A percentile compares a stretch with the other conserved stretches of the same genome.
phyloP scores from a whole-genome alignment of 139 green algal species.

The Micractinium sp. region DNA sequence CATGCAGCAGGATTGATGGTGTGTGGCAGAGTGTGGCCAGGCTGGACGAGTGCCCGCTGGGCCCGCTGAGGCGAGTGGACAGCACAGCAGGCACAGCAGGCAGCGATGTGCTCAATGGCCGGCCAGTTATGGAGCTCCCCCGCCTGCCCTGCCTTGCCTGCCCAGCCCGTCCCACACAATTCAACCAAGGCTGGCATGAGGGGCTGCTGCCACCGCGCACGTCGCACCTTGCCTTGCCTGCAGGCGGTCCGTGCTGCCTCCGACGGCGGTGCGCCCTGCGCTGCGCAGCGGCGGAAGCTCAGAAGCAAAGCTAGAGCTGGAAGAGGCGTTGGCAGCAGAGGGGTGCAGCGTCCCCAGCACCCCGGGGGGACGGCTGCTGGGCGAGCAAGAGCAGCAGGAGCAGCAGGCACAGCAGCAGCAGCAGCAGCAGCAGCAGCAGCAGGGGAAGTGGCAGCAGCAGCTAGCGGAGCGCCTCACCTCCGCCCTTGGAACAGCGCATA shows the following conservation, averaged over 20 bases:
- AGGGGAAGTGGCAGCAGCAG: neutral
- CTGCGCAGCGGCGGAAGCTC: conserved; percentile 14
- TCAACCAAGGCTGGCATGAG: too few relatives aligned
- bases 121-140: neutral
- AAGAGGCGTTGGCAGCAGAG: neutral
- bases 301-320: neutral
- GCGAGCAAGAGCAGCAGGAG: neutral
- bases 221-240: neutral
- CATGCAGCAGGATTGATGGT: neutral
- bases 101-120: too few relatives aligned
- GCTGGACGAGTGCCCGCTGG: conserved; percentile 16
- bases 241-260: conserved; percentile 21
- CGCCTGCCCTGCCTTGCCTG: neutral
- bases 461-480: neutral
- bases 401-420: neutral
- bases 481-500: too few relatives aligned
- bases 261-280: conserved; percentile 16
- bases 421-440: neutral
- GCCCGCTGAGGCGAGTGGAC: neutral
- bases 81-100: too few relatives aligned
- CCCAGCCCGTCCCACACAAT: neutral
- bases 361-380: neutral
- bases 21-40: neutral
- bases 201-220: too few relatives aligned
- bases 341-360: neutral